Conservation (phyloP, 2,329 filamentous ascomycete genomes). For the Neoarthrinium moseri region DNA sequence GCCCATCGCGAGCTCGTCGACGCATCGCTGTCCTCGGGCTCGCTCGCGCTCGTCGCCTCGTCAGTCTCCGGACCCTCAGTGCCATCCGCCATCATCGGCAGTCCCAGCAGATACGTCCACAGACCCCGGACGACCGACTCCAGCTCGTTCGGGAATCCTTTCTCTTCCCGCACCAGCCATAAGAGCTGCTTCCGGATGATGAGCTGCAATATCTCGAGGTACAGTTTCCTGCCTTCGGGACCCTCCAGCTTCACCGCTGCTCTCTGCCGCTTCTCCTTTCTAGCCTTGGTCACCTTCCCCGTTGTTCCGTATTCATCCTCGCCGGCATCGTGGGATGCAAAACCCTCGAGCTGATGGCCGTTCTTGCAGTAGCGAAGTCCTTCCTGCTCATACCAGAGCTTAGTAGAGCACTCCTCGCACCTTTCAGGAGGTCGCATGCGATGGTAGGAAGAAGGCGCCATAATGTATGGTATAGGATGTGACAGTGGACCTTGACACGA, state of each 20-base stretch:
- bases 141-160: slow-evolving; percentile 68
- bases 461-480: no score
- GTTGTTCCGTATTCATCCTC: slow-evolving; percentile 67
- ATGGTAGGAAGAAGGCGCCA: slow-evolving; percentile 41
- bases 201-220: slow-evolving; percentile 80
- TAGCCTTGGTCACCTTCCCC: slow-evolving; percentile 53
- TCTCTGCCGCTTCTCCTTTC: slow-evolving; percentile 56
- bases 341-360: slow-evolving; percentile 74
- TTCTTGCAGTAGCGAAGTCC: slow-evolving; percentile 77
- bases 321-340: slow-evolving; percentile 54
- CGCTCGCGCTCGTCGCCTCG: slow-evolving; percentile 35
- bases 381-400: slow-evolving; percentile 70
- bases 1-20: slow-evolving; percentile 28
- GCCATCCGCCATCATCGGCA: slow-evolving; percentile 42
- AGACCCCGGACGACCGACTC: slow-evolving; percentile 80
- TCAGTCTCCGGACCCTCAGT: slow-evolving; percentile 18
- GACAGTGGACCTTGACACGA: no score
- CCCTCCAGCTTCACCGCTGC: slow-evolving; percentile 60
- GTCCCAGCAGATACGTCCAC: slow-evolving; percentile 69
- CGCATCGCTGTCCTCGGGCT: slow-evolving; percentile 27
- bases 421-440: slow-evolving; percentile 52
- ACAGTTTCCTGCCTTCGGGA: slow-evolving; percentile 70
- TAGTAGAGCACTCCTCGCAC: slow-evolving; percentile 67
- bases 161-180: slow-evolving; percentile 66
- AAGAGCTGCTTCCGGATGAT: slow-evolving; percentile 78